These are phyloP conservation scores for Alectoria sarmentosa DNA, from an alignment of 495 filamentous ascomycete species.

Conservation along the genomic window DNA sequence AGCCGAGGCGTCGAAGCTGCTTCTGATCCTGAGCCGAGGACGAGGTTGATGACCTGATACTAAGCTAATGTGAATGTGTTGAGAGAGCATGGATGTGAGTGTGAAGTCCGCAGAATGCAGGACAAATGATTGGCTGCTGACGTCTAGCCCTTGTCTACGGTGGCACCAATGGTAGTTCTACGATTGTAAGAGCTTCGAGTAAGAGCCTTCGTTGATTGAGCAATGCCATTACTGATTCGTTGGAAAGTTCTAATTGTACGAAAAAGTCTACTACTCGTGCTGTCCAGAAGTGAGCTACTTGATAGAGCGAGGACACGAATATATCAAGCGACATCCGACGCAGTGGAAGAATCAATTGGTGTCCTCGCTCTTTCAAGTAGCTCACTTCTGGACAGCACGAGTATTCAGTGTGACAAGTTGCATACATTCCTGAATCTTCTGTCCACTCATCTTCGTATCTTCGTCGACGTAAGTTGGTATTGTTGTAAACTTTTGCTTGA, in stretches of 20 bases:
- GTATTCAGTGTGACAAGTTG: not conserved
- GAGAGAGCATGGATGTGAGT: not conserved
- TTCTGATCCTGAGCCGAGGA: not conserved
- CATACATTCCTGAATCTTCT: no score
- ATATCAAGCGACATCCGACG: no score
- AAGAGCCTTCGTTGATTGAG: not conserved
- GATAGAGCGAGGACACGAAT: no score
- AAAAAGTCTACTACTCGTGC: no score
- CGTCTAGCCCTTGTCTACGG: not conserved
- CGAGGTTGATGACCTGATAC: not conserved
- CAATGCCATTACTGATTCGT: not conserved
- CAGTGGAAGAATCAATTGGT: no score
- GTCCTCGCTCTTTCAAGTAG: no score
- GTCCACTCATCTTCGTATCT: not conserved
- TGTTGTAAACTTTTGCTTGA: slow-evolving; percentile 5
- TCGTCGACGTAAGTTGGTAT: not conserved
- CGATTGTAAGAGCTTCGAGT: not conserved
- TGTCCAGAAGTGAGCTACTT: no score
- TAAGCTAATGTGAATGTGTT: not conserved
- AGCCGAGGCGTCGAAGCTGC: not conserved
- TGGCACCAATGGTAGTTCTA: not conserved
- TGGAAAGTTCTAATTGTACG: no score
- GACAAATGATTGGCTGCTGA: not conserved
- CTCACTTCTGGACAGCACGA: no score
- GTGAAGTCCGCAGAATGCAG: not conserved